Base-by-base conservation (phyloP, 2,329 filamentous ascomycete genomes). In the Xylariaceae sp. region DNA sequence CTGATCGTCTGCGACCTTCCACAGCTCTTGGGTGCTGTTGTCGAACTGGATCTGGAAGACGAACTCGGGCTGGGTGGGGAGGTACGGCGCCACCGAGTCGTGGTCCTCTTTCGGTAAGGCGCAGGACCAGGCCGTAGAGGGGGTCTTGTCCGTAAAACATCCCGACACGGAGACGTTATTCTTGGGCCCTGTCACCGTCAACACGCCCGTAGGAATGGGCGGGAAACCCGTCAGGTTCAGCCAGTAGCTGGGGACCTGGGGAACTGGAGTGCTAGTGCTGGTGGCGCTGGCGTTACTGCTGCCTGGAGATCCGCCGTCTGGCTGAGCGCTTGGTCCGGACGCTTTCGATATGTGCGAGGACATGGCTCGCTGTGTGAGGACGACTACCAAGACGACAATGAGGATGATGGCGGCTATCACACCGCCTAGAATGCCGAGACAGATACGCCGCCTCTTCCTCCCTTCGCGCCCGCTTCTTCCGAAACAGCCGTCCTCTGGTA, bases 181-280 rank as follows among this genome's bases (percentile, higher is more conserved):
- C 50, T 85, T 76, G 0, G 88, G 78, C 4, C 83, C 83, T 12
- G 85, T 76, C 12, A 96, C 74, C 0, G 87, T 94, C 44, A 86
- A 73, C 13, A 90, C 73, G 0, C 89, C 90, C 0, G 85, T 90
- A 2, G 86, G 87, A 54, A 96, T 86, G 0, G 88, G 83, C 13
- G 89, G 89, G 50, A 86, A 95, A 35, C 81, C 80, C 1, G 89
- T 94, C 45, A 94, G 60, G 56, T 94, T 95, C 40, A 95, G 70
- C 83, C 87, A 96, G 36, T 69, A 68, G n/a, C 1, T 68, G 70
- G n/a, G 63, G 62, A 7, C 36, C 34, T 52, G 50, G n/a, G 50
- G 9, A 47, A 49, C 16, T 5, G 23, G 41, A 24, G 11, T 24
- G 7, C 11, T 24, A 6, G 6, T 6, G 21, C 6, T 24, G 21